Evolutionary conservation across 1,284 basidiomycete genomes (phyloP), one percentile per base, ranked within the genome.

Genomic region (Marasmius tenuissimus): DNA sequence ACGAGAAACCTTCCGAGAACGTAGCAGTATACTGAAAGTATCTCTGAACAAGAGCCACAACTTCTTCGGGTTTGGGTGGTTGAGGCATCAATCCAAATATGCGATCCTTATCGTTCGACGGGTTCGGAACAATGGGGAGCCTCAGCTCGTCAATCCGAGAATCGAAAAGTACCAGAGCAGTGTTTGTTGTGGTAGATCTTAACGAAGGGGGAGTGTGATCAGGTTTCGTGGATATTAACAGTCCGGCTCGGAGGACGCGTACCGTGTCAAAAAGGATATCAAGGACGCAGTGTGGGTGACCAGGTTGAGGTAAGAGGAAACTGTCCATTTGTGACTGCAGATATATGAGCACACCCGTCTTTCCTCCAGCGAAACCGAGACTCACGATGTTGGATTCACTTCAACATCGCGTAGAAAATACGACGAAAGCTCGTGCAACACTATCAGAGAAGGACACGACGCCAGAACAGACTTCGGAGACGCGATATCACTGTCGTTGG

Each of bases 371-470:
- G 20, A 8, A 18, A 59, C 38, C 12, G 50, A 50, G 14, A 38
- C 69, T 42, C 38, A 64, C 60, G 42, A 75, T 59, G 62, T 69
- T 73, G 61, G 72, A 62, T 59, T 57, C 33, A 68, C 70, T 68
- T 69, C 67, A 58, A 71, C 66, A 39, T 69, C 68, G 3, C 69
- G 66, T 27, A 77, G 61, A 66, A 91, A 86, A 69, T 88, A 90
- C 1, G 76, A 69, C 2, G 90, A 91, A 0, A 81, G 77, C 64
- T 91, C 90, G 58, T 85, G 81, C 16, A 93, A 70, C 18, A 93
- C 77, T 14, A 93, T 68, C 4, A 91, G 70, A 45, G 78, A 76
- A 22, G 87, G 86, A 0, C 79, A 64, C 38, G 69, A 67, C 38
- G 78, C 73, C 33, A 88, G 73, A 2, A 78, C 76, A 22, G 79